A percentile compares a stretch with the other conserved stretches of the same genome.
phyloP scores from a whole-genome alignment of 2,329 filamentous ascomycete species.

The Xylariaceae sp. region DNA sequence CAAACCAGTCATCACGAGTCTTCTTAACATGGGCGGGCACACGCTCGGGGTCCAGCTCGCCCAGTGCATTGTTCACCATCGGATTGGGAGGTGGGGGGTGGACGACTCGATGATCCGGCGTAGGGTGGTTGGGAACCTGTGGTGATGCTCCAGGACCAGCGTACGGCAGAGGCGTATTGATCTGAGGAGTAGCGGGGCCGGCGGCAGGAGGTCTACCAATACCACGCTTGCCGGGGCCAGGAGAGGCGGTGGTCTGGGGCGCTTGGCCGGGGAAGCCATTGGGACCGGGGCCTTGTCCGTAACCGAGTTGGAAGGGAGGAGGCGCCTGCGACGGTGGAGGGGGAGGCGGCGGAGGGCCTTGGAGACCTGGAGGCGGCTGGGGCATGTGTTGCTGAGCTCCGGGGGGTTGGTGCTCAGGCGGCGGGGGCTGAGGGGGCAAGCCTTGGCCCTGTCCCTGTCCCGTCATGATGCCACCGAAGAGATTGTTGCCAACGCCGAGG shows the following conservation, averaged over 20 bases:
- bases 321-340: conserved; percentile 60
- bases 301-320: conserved; percentile 70
- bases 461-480: conserved; percentile 95
- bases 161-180: conserved; percentile 84
- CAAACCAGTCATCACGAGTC: conserved; percentile 89
- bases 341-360: conserved; percentile 56
- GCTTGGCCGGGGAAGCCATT: conserved; percentile 79
- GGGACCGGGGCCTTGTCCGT: conserved; percentile 56
- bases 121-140: conserved; percentile 77
- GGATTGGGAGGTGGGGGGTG: conserved; percentile 49
- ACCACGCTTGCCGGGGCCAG: conserved; percentile 71
- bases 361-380: conserved; percentile 72
- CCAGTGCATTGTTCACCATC: conserved; percentile 63
- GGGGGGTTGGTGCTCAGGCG: conserved; percentile 61
- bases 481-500: conserved; percentile 84
- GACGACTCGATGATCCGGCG: conserved; percentile 59
- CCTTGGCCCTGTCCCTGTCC: conserved; percentile 79
- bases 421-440: conserved; percentile 70
- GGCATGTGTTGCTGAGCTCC: conserved; percentile 57
- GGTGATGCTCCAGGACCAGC: conserved; percentile 80
- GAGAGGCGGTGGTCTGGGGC: conserved; percentile 81
- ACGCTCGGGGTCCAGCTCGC: conserved; percentile 83
- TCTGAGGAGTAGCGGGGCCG: conserved; percentile 84
- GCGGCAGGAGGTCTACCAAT: conserved; percentile 63
- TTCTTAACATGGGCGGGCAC: conserved; percentile 86